These are phyloP conservation scores for Aspergillus intermedius DNA, from an alignment of 2,329 filamentous ascomycete genomes.

Conservation along the genomic window DNA sequence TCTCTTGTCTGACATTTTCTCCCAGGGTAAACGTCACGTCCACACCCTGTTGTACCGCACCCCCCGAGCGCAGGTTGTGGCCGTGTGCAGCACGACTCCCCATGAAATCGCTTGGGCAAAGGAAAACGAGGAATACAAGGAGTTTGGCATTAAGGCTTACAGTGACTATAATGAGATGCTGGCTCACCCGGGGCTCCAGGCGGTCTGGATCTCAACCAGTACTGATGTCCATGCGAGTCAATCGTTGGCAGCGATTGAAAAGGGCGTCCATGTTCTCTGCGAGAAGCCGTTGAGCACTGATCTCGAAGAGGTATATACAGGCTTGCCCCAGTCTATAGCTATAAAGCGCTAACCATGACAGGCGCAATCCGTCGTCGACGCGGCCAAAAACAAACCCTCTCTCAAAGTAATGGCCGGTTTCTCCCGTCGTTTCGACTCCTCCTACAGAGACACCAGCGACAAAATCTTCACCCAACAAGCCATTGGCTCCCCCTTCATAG, in stretches of 20 bases:
- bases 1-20: no score
- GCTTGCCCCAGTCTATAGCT: no score
- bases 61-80: slow-evolving; percentile 4
- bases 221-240: slow-evolving; percentile 47
- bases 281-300: slow-evolving; percentile 45
- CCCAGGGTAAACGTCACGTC: slow-evolving; percentile 6
- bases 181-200: slow-evolving; percentile 42
- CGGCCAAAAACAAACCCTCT: slow-evolving; percentile 44
- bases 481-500: slow-evolving; percentile 52
- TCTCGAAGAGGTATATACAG: slow-evolving; percentile 42
- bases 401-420: slow-evolving; percentile 57
- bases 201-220: slow-evolving; percentile 44
- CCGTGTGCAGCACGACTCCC: slow-evolving; percentile 17
- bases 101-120: slow-evolving; percentile 39
- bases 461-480: slow-evolving; percentile 40
- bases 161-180: slow-evolving; percentile 46
- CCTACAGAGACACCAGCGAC: slow-evolving; percentile 50
- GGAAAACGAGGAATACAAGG: slow-evolving; percentile 34
- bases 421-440: slow-evolving; percentile 55
- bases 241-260: slow-evolving; percentile 44
- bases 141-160: slow-evolving; percentile 43
- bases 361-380: slow-evolving; percentile 51
- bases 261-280: slow-evolving; percentile 44
- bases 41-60: slow-evolving; percentile 5
- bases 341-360: slow-evolving; percentile 15